Conservation (phyloP, 257 asterid genomes). For the Vinca minor region DNA sequence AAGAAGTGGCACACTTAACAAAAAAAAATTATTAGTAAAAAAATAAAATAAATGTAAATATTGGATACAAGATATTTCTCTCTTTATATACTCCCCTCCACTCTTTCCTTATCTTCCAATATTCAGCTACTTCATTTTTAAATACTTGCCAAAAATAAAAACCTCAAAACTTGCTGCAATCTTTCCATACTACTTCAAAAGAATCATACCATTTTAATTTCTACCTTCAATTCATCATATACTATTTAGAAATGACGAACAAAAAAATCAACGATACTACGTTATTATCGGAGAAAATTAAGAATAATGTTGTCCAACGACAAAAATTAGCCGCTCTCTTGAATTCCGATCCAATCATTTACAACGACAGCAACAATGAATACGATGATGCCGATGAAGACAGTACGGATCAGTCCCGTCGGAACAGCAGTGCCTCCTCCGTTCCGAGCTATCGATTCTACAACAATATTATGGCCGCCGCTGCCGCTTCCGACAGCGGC, state of each 20-base stretch:
- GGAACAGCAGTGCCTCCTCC: constrained; percentile 36
- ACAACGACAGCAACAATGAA: constrained; percentile 12
- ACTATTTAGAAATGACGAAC: constrained; percentile 16
- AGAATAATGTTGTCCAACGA: constrained; percentile 22
- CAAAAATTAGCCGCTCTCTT: constrained; percentile 41
- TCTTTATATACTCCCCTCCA: constrained; percentile 8
- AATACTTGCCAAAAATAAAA: too few relatives aligned
- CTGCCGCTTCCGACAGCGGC: constrained; percentile 37
- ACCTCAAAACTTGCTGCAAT: neutral
- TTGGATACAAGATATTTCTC: too few relatives aligned
- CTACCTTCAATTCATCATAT: neutral
- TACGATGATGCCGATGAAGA: too few relatives aligned
- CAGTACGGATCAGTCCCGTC: constrained; percentile 7
- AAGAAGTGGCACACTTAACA: too few relatives aligned
- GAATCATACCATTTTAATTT: too few relatives aligned
- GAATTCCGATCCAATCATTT: constrained; percentile 27
- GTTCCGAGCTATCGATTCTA: constrained; percentile 9
- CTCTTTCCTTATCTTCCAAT: neutral
- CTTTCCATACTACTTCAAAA: neutral
- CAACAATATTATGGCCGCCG: constrained; percentile 3
- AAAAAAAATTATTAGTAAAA: too few relatives aligned
- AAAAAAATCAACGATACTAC: constrained; percentile 13
- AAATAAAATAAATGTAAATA: too few relatives aligned
- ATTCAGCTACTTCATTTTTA: neutral
- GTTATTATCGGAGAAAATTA: constrained; percentile 24